Conservation (phyloP, 1,139 yeast species). For the Suhomyces maxii region DNA sequence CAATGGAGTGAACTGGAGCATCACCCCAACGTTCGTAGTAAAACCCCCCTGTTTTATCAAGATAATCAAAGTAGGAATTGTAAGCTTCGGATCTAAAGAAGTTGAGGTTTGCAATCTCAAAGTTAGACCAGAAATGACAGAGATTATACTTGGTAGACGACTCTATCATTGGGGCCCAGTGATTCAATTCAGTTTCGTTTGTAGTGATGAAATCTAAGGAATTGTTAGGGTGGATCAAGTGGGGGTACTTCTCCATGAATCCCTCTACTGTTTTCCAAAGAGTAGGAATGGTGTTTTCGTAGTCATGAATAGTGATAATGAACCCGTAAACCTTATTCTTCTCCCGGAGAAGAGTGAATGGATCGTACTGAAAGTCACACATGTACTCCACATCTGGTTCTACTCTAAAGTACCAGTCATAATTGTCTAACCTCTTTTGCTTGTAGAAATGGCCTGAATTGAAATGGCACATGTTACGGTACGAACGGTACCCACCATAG, state of each 20-base stretch:
- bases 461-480: constrained; percentile 52
- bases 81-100: constrained; percentile 77
- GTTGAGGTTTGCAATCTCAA: constrained; percentile 80
- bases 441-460: constrained; percentile 48
- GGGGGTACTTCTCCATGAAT: constrained; percentile 61
- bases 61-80: constrained; percentile 62
- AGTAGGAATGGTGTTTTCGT: constrained; percentile 59
- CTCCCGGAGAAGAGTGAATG: constrained; percentile 36
- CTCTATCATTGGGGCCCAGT: constrained; percentile 14
- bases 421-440: constrained; percentile 39
- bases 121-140: constrained; percentile 96
- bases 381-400: constrained; percentile 50
- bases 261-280: constrained; percentile 75
- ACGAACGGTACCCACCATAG: constrained; percentile 43
- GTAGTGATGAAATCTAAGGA: constrained; percentile 71
- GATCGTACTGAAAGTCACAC: constrained; percentile 52
- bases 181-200: constrained; percentile 42
- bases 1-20: constrained; percentile 93
- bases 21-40: constrained; percentile 97
- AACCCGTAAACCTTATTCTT: constrained; percentile 45
- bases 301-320: constrained; percentile 45
- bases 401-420: constrained; percentile 48
- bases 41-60: constrained; percentile 79
- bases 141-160: constrained; percentile 67
- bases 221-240: constrained; percentile 66